Base-by-base conservation (phyloP, 345 rosid genomes). In the Melaleuca alternifolia region DNA sequence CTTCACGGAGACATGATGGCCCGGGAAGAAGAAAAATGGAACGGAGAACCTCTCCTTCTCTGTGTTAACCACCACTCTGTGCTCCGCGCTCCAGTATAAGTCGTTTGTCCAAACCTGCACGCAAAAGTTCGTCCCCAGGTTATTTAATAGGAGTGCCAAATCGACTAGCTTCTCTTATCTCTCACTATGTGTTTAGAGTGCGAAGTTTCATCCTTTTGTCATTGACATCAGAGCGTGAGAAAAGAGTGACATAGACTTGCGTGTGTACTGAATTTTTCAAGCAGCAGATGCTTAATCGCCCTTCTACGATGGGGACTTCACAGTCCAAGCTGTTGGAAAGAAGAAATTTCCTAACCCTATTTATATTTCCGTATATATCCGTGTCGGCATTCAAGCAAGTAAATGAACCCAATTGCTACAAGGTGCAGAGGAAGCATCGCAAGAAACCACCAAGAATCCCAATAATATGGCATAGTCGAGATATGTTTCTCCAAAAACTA, bases 31-130 rank as follows among this genome's bases (percentile, higher is more conserved):
- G 92, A 92, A 92, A 46, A 59, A 91, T 0, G 94, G 92, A 56
- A 91, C 65, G 2, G 95, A 90, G 88, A 90, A 90, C 54, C 95
- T 92, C 89, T 92, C 93, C 86, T 75, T 89, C 54, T 90, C 88
- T 20, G 89, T 77, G 85, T 92, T 92, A 89, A 91, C 93, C 86
- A 87, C 85, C 11, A 87, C 93, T 61, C 92, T 90, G 59, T 92
- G 93, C 87, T 93, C 95, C 79, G 88, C 95, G 76, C 94, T 93
- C 56, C 85, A 87, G 37, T 92, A 93, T 13, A 85, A 79, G 14
- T 93, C 95, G 65, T 93, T 93, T 85, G 92, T 93, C 93, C 93
- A 93, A 20, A 90, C 93, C 95, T 92, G 57, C 84, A 76, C 23
- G 8, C 20, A 50, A 51, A 82, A 10, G 24, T 6, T 21, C 37